Percentiles rank a stretch among this genome's conserved stretches.
phyloP scores from a whole-genome alignment of 768 basidiomycete genomes.

The Dentipellis fragilis region DNA sequence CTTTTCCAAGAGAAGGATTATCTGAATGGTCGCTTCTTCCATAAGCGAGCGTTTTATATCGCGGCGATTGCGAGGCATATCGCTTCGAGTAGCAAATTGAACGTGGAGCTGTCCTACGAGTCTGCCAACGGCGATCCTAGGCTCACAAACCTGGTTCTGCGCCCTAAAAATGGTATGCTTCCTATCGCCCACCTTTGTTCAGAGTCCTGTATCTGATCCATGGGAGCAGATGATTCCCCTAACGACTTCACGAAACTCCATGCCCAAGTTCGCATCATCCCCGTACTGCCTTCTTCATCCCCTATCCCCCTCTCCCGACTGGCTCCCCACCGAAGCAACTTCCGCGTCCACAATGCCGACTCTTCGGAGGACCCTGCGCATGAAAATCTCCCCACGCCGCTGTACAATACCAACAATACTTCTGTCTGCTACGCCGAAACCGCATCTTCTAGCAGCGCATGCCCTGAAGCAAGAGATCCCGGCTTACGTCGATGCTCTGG shows the following conservation, averaged over 20 bases:
- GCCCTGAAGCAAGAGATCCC: conserved; percentile 37
- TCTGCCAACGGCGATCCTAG: conserved; percentile 54
- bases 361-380: conserved; percentile 17
- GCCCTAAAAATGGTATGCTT: conserved; percentile 39
- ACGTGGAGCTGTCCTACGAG: conserved; percentile 53
- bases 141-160: conserved; percentile 53
- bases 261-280: conserved; percentile 65
- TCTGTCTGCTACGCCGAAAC: conserved; percentile 35
- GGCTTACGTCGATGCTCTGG: conserved; percentile 62
- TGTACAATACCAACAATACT: conserved; percentile 76
- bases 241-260: conserved; percentile 60
- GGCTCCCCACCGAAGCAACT: conserved; percentile 66
- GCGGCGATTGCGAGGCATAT: conserved; percentile 65
- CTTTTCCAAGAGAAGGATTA: conserved; percentile 98
- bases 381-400: conserved; percentile 47
- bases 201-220: neutral
- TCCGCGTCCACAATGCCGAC: conserved; percentile 32
- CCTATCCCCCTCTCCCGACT: conserved; percentile 61
- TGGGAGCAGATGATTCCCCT: conserved; percentile 33
- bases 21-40: conserved; percentile 79
- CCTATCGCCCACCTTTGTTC: neutral
- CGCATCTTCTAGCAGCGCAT: conserved; percentile 35
- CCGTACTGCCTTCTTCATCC: conserved; percentile 45
- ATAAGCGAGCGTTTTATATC: conserved; percentile 87
- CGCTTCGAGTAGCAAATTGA: conserved; percentile 32